Evolutionary conservation across 2,329 filamentous ascomycete species (phyloP), one percentile per base, ranked within the genome.

Genomic region (Leptographium lundbergii): DNA sequence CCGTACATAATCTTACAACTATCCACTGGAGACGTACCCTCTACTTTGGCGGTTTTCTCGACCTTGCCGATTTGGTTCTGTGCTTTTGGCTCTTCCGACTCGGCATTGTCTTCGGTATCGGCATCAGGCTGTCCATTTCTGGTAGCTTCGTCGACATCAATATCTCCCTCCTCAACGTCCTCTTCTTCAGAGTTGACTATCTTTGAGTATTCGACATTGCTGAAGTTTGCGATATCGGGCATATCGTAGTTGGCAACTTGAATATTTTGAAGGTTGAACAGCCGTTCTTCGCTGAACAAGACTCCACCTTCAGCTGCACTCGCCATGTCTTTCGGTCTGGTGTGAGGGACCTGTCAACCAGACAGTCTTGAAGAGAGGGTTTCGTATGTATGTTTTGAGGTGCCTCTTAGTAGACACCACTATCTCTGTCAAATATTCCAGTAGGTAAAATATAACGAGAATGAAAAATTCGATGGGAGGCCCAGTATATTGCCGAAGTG

Each of bases 181-280:
- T 74, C 74, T 17, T 66, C 67, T n/a, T 77, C 75, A 56, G 73
- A 73, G 59, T 76, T 70, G 47, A 70, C 67, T 11, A 67, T 63
- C 57, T 72, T 67, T 57, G 70, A 71, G 64, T 71, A 77, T 62
- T 75, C 68, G 56, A 77, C 66, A 36, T 74, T 69, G 61, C 72
- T 74, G 67, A 73, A 77, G 65, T 77, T 67, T 62, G 67, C 63
- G 54, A 69, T 65, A 65, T 73, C 69, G 57, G 75, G 64, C 58
- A 72, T 65, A 65, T 70, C 72, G 68, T 72, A 77, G 66, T 75
- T 68, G 62, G 74, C 71, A 61, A 68, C 72, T 63, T 75, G 70
- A 59, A 76, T 68, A 63, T 71, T 64, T 60, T 66, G 65, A 63
- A 66, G 72, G 65, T 72, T 69, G 67, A 73, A 69, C 60, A 72